Evolutionary conservation across 805 yeast genomes (phyloP).

Genomic region (Ogataea methanolica): DNA sequence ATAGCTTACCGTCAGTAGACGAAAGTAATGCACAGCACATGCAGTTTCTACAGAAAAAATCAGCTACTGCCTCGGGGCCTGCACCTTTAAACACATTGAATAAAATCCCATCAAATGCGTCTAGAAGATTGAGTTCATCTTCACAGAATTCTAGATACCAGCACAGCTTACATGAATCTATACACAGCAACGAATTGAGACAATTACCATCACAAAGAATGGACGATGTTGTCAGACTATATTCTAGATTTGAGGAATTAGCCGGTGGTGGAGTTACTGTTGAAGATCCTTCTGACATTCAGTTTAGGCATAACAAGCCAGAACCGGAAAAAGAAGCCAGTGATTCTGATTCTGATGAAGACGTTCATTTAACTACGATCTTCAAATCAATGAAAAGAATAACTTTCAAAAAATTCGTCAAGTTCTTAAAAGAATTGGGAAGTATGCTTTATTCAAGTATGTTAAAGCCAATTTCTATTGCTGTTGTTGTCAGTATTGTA

Average conservation of each 20-base stretch:
- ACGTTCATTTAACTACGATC: background rate
- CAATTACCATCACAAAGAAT: conserved; percentile 38
- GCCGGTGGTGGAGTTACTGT: conserved; percentile 16
- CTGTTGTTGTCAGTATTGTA: conserved; percentile 60
- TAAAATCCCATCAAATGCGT: background rate
- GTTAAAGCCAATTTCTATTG: conserved; percentile 64
- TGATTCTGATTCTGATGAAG: background rate
- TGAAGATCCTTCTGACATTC: conserved; percentile 13
- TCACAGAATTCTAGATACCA: conserved; percentile 4
- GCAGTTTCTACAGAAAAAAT: conserved; percentile 1
- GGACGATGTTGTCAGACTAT: conserved; percentile 44
- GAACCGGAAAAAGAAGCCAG: background rate
- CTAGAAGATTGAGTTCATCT: conserved; percentile 4
- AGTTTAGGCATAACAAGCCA: conserved; percentile 1
- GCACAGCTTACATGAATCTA: conserved; percentile 4
- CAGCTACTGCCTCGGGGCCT: background rate
- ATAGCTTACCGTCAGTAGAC: background rate
- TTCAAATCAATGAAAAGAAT: conserved; percentile 1
- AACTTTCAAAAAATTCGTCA: conserved; percentile 1
- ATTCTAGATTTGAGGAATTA: conserved; percentile 42
- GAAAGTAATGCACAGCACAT: background rate
- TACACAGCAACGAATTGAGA: conserved; percentile 19
- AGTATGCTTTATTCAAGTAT: conserved; percentile 38
- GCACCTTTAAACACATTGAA: background rate
- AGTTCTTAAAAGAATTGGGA: conserved; percentile 3